Base-by-base conservation (phyloP, 805 yeast species). In the Saturnispora sekii region DNA sequence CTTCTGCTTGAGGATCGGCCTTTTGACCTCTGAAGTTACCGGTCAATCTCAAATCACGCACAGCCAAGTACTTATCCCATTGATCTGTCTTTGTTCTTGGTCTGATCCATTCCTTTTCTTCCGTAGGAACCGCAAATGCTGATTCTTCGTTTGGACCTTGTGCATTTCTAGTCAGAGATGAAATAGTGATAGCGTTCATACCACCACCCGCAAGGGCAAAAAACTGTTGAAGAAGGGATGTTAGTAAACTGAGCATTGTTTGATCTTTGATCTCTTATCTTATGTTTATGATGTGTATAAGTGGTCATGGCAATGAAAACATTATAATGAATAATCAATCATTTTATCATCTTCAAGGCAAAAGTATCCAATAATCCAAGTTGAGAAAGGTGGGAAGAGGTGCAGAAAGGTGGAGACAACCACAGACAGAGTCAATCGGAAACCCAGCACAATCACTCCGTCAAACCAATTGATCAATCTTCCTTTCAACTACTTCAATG, bases 41-140 rank as follows among this genome's bases (percentile, higher is more conserved):
- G 10, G 95, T 85, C 56, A 85, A 67, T 52, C 90, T 70, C 58
- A 73, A 69, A 62, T 85, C 95, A 57, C 95, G 72, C 51, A 81
- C 81, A 65, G 84, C 77, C 72, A 66, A 61, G 48, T 67, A 62
- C 60, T 63, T 61, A 53, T 76, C 81, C 72, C 76, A 76, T 52
- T 69, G 69, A 59, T 76, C 81, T 32, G 76, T 59, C 53, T 67
- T 65, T 53, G 63, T 71, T 46, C 81, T 68, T 51, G 76, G 77
- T 55, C 74, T 74, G 55, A 74, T 69, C 60, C 72, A 68, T 45
- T 68, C 74, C 56, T 73, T 73, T 41, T 72, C 66, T 51, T 59
- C 52, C 5, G 56, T 56, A 50, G 65, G 63, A 53, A 72, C 73
- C 36, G 68, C 64, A 33, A 65, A 62, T 52, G 55, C 48, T 3